These are phyloP conservation scores for Waitea zeae DNA, from an alignment of 1,284 basidiomycete species.

Conservation along the genomic window DNA sequence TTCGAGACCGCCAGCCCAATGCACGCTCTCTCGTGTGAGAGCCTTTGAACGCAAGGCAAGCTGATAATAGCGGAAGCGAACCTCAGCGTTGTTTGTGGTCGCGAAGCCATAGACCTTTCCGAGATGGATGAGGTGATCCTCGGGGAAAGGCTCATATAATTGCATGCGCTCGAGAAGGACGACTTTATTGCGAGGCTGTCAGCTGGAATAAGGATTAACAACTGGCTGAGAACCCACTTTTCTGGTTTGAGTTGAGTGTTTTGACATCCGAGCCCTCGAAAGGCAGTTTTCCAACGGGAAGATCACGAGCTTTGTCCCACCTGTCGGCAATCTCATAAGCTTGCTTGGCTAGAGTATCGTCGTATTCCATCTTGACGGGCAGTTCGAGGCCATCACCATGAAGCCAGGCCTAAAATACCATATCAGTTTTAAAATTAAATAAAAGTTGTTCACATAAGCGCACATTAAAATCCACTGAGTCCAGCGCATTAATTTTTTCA, in stretches of 20 bases:
- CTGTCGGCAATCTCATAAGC: constrained; percentile 56
- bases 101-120: constrained; percentile 36
- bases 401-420: constrained; percentile 53
- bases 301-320: constrained; percentile 58
- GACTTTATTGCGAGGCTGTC: constrained; percentile 20
- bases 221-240: constrained; percentile 21
- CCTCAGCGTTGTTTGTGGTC: constrained; percentile 46
- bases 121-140: constrained; percentile 34
- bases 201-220: background rate
- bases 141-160: constrained; percentile 33
- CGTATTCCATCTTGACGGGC: constrained; percentile 73
- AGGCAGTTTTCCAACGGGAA: constrained; percentile 24
- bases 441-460: constrained; percentile 9
- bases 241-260: constrained; percentile 50
- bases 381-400: constrained; percentile 69
- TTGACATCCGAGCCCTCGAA: constrained; percentile 40
- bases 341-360: constrained; percentile 59
- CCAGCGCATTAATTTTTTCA: constrained; percentile 52
- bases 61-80: constrained; percentile 56
- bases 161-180: constrained; percentile 63
- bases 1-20: constrained; percentile 19
- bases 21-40: background rate
- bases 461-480: constrained; percentile 69
- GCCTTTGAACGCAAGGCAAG: constrained; percentile 25
- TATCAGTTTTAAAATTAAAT: constrained; percentile 1